A percentile compares a stretch with the other conserved stretches of the same genome.
Conservation (phyloP, 2,329 filamentous ascomycete genomes). For the Fusarium hainanense region DNA sequence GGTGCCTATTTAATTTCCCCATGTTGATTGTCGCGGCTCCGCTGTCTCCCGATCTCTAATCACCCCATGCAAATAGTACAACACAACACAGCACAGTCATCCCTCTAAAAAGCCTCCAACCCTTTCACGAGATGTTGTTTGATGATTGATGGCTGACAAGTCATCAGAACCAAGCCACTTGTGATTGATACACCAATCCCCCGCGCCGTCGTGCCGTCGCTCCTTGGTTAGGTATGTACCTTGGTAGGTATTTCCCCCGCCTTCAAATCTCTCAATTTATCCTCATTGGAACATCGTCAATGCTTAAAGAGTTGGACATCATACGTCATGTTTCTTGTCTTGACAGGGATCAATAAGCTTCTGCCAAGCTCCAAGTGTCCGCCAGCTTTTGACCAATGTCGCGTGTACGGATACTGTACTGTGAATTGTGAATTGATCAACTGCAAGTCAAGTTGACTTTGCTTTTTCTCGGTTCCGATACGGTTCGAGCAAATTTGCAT, state of each 20-base stretch:
- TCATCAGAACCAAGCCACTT: slow-evolving; percentile 15
- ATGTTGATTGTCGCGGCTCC: slow-evolving; percentile 25
- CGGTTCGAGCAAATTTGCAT: neutral
- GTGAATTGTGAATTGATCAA: neutral
- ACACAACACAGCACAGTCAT: neutral
- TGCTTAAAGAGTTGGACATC: neutral
- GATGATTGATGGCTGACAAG: neutral
- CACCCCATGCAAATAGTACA: neutral
- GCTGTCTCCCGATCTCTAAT: slow-evolving; percentile 10
- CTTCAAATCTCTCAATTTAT: slow-evolving; percentile 1
- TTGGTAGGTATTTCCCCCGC: neutral
- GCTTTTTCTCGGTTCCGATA: neutral
- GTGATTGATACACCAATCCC: neutral
- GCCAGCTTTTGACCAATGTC: neutral
- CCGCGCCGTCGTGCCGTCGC: slow-evolving; percentile 28
- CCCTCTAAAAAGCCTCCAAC: neutral
- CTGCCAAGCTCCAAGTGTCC: slow-evolving; percentile 28
- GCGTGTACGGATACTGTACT: neutral
- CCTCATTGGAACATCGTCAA: slow-evolving; percentile 2
- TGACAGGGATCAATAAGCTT: slow-evolving; percentile 30
- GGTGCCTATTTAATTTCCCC: slow-evolving; percentile 30
- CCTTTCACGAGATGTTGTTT: neutral
- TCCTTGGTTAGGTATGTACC: neutral
- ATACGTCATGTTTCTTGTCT: slow-evolving; percentile 31
- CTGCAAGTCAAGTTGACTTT: neutral